Conservation (phyloP, 352 stramenopile species). For the Phytophthora pseudosyringae region DNA sequence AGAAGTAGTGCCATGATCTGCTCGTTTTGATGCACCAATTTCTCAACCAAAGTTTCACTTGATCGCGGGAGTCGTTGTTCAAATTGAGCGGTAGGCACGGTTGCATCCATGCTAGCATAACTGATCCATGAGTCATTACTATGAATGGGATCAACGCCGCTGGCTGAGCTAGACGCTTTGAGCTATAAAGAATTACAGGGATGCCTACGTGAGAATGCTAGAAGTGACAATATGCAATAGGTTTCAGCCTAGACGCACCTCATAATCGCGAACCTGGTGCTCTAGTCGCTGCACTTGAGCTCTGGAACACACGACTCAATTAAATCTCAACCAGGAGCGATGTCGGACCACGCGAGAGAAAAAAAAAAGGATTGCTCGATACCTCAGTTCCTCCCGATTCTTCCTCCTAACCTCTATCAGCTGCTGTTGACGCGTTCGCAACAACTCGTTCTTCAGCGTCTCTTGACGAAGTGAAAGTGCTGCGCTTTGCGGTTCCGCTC, state of each 20-base stretch:
- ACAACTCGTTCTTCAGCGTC: conserved; percentile 33
- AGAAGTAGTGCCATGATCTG: conserved; percentile 33
- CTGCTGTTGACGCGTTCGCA: conserved; percentile 35
- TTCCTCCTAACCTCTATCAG: conserved; percentile 23
- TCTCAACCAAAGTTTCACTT: conserved; percentile 21
- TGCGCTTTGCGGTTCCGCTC: conserved; percentile 9
- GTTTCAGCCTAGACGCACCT: conserved; percentile 24
- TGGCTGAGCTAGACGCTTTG: background rate
- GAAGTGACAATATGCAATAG: background rate
- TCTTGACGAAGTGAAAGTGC: conserved; percentile 22
- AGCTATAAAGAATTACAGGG: conserved; percentile 4
- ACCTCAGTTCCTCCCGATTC: conserved; percentile 34
- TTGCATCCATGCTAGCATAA: background rate
- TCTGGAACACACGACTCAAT: conserved; percentile 20
- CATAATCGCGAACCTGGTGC: conserved; percentile 32
- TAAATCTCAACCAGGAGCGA: background rate
- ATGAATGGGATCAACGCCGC: too few species aligned
- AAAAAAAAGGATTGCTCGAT: background rate
- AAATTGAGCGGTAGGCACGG: background rate
- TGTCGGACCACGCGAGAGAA: background rate
- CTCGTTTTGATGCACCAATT: conserved; percentile 39
- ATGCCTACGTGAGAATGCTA: background rate
- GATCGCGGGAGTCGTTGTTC: background rate
- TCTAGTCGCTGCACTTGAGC: conserved; percentile 43
- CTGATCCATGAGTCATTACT: background rate